Conservation (phyloP, 1,139 yeast genomes). For the Debaryomyces nepalensis region DNA sequence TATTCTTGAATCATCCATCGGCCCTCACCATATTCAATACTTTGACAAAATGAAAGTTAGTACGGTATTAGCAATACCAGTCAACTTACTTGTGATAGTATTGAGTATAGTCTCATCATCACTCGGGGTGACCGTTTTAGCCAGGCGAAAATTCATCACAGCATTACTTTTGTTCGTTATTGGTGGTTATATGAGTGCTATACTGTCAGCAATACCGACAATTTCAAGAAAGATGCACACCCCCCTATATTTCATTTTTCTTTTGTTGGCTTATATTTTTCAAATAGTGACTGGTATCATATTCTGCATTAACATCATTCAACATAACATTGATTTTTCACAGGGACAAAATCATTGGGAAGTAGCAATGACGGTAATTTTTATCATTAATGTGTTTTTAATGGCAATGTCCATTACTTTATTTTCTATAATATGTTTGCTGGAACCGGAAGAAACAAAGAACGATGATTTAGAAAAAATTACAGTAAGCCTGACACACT, state of each 20-base stretch:
- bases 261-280: conserved; percentile 19
- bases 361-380: conserved; percentile 16
- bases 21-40: no score
- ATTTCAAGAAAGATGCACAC: background rate
- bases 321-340: conserved; percentile 11
- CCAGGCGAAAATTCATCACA: background rate
- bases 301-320: conserved; percentile 22
- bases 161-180: conserved; percentile 6
- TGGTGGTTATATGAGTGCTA: conserved; percentile 4
- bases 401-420: conserved; percentile 15
- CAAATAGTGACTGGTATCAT: conserved; percentile 26
- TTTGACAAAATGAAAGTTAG: conserved; percentile 1
- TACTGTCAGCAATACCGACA: background rate
- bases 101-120: conserved; percentile 9
- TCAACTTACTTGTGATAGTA: conserved; percentile 4
- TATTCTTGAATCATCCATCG: no score
- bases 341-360: conserved; percentile 15
- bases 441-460: background rate
- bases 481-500: background rate
- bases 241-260: conserved; percentile 1
- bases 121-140: conserved; percentile 4
- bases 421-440: conserved; percentile 1
- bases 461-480: conserved; percentile 5
- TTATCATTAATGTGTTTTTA: conserved; percentile 17
- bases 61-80: conserved; percentile 3